Conservation (phyloP, 208 protist species). For the Entamoeba histolytica region DNA sequence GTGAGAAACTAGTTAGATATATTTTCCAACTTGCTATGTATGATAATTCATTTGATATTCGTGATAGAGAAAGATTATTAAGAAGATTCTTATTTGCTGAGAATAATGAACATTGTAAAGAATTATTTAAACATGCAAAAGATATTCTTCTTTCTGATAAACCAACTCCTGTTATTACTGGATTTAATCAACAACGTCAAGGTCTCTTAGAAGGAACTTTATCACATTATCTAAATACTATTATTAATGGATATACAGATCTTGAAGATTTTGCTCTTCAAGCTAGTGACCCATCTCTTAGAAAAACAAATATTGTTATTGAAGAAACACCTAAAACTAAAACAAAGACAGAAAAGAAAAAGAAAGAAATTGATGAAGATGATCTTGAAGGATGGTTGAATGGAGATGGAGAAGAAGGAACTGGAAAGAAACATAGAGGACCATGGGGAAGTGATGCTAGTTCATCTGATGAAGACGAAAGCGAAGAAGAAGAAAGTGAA, state of each 20-base stretch:
- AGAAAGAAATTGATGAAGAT: background rate
- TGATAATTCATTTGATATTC: constrained; percentile 2
- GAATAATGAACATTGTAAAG: background rate
- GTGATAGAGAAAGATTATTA: constrained; percentile 8
- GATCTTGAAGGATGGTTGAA: background rate
- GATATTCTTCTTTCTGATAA: background rate
- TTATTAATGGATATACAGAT: background rate
- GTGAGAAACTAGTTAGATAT: background rate
- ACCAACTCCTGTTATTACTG: background rate
- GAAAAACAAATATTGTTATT: background rate
- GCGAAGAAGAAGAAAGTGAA: background rate
- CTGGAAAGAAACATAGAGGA: background rate
- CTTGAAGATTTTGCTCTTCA: background rate
- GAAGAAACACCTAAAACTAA: background rate
- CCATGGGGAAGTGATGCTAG: background rate
- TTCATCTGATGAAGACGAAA: background rate
- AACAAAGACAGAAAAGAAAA: background rate
- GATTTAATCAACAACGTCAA: background rate
- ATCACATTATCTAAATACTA: background rate
- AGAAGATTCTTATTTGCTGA: background rate
- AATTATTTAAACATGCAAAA: background rate
- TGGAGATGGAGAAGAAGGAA: background rate
- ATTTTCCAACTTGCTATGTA: background rate
- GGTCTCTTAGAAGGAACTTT: background rate
- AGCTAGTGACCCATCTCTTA: background rate